Evolutionary conservation across 345 rosid genomes (phyloP), one percentile per base, ranked within the genome.

Genomic region (Luvunga scandens): DNA sequence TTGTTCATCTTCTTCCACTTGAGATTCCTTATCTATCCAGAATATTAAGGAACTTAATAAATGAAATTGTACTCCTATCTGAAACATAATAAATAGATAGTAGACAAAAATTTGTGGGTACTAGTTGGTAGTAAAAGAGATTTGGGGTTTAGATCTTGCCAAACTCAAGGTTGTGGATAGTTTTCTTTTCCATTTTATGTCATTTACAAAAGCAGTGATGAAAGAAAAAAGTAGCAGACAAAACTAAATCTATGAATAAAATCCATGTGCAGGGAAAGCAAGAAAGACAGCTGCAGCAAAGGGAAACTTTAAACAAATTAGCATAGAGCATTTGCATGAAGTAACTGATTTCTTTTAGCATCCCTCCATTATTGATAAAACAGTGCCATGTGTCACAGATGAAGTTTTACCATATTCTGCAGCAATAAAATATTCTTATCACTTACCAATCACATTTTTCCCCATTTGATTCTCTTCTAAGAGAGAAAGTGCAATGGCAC

Each of bases 401-500:
- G 24, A 28, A 27, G 34, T 33, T 56, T 16, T 50, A 50, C 56
- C 4, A 50, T 14, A 16, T 50, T 53, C 31, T 30, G 50, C 34
- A 69, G 59, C 66, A 71, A 60, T 50, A 22, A 12, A 66, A 75
- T 38, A 60, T 73, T 59, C 59, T 53, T 16, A 61, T 59, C 57
- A 77, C 98, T 89, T 83, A 95, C 97, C 90, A 33, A 73, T 57
- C 39, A 84, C 77, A 79, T 61, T 71, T 72, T 77, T 64, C 65
- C 84, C 81, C 53, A 74, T 83, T 71, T 83, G 95, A 84, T 77
- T 87, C 81, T 86, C 97, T 81, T 92, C 97, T 70, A 89, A 77
- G 78, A 94, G 92, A 34, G 99, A 94, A 68, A 89, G 59, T 71
- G 97, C 97, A 68, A 96, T 87, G 78, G 98, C 99, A 77, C 85